Percentiles rank a stretch among this genome's conserved stretches.
Evolutionary conservation across 2,329 filamentous ascomycete genomes (phyloP).

Genomic region (Pseudocercospora pini-densiflorae): DNA sequence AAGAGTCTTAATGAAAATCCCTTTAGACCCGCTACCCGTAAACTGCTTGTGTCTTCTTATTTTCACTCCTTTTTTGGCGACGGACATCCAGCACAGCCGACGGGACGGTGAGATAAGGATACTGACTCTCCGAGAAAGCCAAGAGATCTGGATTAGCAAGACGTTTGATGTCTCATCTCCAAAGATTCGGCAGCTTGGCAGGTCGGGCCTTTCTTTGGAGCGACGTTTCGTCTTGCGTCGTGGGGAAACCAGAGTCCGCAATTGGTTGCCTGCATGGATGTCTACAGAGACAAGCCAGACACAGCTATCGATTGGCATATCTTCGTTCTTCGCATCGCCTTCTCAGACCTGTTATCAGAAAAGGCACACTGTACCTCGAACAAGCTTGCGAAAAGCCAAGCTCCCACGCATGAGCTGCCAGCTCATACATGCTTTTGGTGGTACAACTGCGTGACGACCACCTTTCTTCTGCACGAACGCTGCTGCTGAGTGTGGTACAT

Average conservation of each 20-base stretch:
- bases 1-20: constrained; percentile 2
- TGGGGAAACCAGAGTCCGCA: neutral
- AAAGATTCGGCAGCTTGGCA: constrained; percentile 6
- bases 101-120: neutral
- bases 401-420: neutral
- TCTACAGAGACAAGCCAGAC: neutral
- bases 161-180: constrained; percentile 6
- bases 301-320: neutral
- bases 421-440: constrained; percentile 1
- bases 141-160: constrained; percentile 6
- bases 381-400: neutral
- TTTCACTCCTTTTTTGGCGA: neutral
- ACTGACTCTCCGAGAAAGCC: neutral
- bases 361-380: neutral
- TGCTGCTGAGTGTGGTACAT: neutral
- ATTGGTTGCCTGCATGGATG: neutral
- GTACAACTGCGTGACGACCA: constrained; percentile 1
- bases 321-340: neutral
- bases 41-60: constrained; percentile 5
- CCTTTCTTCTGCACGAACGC: neutral
- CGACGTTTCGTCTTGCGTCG: neutral
- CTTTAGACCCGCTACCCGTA: constrained; percentile 4
- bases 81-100: neutral
- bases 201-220: neutral
- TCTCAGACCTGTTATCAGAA: neutral